Base-by-base conservation (phyloP, 164 flowering plant genomes). In the Berberis vulgaris region DNA sequence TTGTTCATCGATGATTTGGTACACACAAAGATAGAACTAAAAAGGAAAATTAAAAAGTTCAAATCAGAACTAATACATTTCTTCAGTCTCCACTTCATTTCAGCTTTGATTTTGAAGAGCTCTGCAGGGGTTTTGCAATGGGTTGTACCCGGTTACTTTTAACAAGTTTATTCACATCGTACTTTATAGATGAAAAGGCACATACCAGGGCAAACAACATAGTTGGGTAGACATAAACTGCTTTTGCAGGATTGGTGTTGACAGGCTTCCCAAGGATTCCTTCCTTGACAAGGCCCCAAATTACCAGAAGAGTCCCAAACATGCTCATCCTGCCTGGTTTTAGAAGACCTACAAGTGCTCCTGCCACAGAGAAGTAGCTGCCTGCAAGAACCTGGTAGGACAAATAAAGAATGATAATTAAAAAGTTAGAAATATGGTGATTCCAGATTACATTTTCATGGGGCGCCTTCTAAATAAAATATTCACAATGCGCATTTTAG, bases 251-350 rank as follows among this genome's bases (percentile, higher is more conserved):
- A 74, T 93, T 90, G 3, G 84, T 71, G 64, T 74, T 81, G 40
- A 54, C 82, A 49, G 93, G 85, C 74, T 85, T 88, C 68, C 84
- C 81, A 45, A 93, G 84, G 57, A 89, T 68, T 38, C 98, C 96
- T 79, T 89, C 98, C 77, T 93, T 88, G 60, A 90, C 85, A 46
- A 93, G 96, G 41, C 98, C 98, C 98, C 98, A 93, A 7, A 84
- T 71, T 4, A 89, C 57, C 39, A 93, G 76, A 67, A 93, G 94
- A 2, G 96, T 85, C 53, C 98, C 98, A 60, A 93, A 93, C 96
- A 93, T 83, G 76, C 85, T 84, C 97, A 93, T 93, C 73, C 91
- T 88, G 8, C 90, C 92, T 10, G 88, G 92, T 76, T 84, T 89
- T 61, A 88, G 55, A 40, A 89, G 41, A 49, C 96, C 89, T 72